Evolutionary conservation across 2,329 filamentous ascomycete species (phyloP).

Genomic region (Cladophialophora exuberans): DNA sequence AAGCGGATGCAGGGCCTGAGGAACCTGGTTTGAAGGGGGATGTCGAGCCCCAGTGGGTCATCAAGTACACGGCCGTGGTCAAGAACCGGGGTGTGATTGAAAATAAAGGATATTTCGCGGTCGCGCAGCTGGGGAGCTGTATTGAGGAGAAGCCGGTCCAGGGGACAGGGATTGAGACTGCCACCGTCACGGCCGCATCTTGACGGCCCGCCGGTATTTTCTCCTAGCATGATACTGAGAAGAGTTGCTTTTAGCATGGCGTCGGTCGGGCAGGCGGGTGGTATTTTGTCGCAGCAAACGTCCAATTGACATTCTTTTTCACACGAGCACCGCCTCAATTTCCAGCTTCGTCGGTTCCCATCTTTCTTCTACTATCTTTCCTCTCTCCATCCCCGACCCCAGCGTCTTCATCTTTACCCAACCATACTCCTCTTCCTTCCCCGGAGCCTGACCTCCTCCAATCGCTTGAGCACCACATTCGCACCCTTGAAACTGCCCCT

Average conservation of each 20-base stretch:
- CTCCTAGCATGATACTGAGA: neutral
- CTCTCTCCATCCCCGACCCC: too few species aligned
- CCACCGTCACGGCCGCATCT: too few species aligned
- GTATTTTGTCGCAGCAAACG: too few species aligned
- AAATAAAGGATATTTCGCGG: constrained; percentile 96
- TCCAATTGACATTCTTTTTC: too few species aligned
- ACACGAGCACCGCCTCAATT: too few species aligned
- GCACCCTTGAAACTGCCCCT: constrained; percentile 74
- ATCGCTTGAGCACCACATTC: constrained; percentile 71
- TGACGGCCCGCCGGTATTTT: neutral
- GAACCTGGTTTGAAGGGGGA: constrained; percentile 71
- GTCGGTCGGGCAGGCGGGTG: neutral
- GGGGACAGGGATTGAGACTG: too few species aligned
- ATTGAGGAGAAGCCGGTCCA: constrained; percentile 35
- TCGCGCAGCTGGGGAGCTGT: constrained; percentile 68
- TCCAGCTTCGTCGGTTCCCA: too few species aligned
- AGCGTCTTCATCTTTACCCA: too few species aligned
- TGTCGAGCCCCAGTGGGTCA: constrained; percentile 87
- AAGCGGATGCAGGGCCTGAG: constrained; percentile 47
- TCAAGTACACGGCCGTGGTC: constrained; percentile 95
- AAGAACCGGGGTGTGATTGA: constrained; percentile 93
- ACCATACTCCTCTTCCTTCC: constrained; percentile 97
- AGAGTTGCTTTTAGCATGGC: constrained; percentile 1
- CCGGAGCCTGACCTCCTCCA: constrained; percentile 91
- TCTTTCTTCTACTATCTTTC: too few species aligned